A percentile compares a stretch with the other conserved stretches of the same genome.
Conservation (phyloP, 768 basidiomycete species). For the Tulasnella sp. region DNA sequence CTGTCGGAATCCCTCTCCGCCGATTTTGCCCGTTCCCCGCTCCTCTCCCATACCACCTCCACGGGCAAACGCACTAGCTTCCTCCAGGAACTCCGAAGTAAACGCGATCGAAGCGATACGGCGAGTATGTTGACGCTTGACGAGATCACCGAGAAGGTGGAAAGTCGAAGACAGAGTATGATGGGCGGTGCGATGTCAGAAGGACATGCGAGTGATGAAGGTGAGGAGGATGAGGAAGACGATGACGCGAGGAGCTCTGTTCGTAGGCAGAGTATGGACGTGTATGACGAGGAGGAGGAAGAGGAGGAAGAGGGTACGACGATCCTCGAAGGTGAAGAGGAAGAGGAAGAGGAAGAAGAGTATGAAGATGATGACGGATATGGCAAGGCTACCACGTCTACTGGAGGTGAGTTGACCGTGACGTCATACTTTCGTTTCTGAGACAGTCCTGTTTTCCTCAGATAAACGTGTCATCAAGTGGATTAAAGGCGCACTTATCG, state of each 20-base stretch:
- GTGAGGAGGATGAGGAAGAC: neutral
- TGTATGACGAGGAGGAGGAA: constrained; percentile 35
- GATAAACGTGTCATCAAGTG: constrained; percentile 66
- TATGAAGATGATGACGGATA: constrained; percentile 38
- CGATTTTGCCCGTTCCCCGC: constrained; percentile 21
- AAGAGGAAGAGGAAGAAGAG: constrained; percentile 32
- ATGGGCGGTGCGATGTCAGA: constrained; percentile 19
- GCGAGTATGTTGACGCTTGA: constrained; percentile 91
- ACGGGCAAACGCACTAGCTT: constrained; percentile 53
- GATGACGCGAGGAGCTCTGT: neutral
- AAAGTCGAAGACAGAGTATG: constrained; percentile 41
- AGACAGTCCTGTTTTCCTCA: constrained; percentile 16
- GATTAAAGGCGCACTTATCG: constrained; percentile 94
- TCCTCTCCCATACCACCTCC: constrained; percentile 35
- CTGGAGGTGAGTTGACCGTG: constrained; percentile 33
- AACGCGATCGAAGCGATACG: constrained; percentile 75
- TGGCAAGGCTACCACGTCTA: constrained; percentile 40
- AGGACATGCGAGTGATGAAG: constrained; percentile 27
- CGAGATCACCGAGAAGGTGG: constrained; percentile 94
- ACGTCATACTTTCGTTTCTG: constrained; percentile 2
- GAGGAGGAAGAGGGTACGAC: constrained; percentile 39
- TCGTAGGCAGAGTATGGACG: constrained; percentile 27
- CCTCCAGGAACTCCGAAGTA: constrained; percentile 69
- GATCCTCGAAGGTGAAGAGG: constrained; percentile 34
- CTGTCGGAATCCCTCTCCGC: constrained; percentile 56